A percentile compares a stretch with the other conserved stretches of the same genome.
These are phyloP conservation scores for Tylopilus vinaceipallidus DNA, from an alignment of 768 basidiomycete species.

Conservation along the genomic window DNA sequence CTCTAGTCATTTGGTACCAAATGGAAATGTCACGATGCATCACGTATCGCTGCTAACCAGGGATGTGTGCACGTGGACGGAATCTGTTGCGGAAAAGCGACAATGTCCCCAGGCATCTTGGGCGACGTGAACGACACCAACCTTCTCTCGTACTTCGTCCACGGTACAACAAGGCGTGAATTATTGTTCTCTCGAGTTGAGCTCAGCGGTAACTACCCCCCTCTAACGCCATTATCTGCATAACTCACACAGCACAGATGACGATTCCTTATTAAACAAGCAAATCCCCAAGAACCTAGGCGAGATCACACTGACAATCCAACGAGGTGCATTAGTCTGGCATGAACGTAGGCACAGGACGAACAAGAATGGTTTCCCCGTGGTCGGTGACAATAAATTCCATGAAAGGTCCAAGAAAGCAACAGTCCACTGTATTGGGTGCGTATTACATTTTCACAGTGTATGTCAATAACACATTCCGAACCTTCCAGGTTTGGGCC, in stretches of 20 bases:
- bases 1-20: constrained; percentile 13
- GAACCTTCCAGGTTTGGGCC: constrained; percentile 11
- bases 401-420: constrained; percentile 26
- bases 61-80: constrained; percentile 10
- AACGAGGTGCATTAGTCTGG: background rate
- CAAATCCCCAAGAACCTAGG: constrained; percentile 9
- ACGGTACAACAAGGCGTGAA: background rate
- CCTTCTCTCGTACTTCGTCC: background rate
- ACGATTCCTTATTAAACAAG: constrained; percentile 15
- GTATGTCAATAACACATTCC: background rate
- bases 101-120: background rate
- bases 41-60: background rate
- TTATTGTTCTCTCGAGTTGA: constrained; percentile 19
- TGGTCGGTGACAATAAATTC: constrained; percentile 1
- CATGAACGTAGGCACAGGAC: too few relatives aligned
- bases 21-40: constrained; percentile 9
- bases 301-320: constrained; percentile 11
- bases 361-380: accelerated
- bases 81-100: accelerated
- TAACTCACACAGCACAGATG: constrained; percentile 11
- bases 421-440: constrained; percentile 18
- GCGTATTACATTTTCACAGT: background rate
- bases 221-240: background rate
- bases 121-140: background rate
- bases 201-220: constrained; percentile 13